phyloP scores from a whole-genome alignment of 768 basidiomycete genomes.

The Panaeolus papilionaceus region DNA sequence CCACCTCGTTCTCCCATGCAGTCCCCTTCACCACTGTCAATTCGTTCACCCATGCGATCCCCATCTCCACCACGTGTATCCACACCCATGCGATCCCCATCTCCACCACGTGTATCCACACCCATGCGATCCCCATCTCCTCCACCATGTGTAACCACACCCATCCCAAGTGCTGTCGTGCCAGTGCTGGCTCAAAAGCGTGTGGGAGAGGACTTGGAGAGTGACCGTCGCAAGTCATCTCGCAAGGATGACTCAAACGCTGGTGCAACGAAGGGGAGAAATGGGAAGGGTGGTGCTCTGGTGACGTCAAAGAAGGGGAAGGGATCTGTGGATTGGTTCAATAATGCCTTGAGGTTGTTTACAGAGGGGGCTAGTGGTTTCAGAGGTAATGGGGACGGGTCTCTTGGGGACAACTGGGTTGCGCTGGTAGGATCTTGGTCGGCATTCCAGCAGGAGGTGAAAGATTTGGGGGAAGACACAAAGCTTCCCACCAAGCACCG shows the following conservation, averaged over 20 bases:
- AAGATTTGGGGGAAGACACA: not conserved
- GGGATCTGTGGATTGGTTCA: not conserved
- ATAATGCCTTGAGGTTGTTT: not conserved
- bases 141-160: too few relatives aligned
- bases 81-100: too few relatives aligned
- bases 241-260: not conserved
- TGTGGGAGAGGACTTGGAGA: too few relatives aligned
- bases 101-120: too few relatives aligned
- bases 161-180: too few relatives aligned
- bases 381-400: not conserved
- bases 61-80: too few relatives aligned
- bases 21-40: too few relatives aligned
- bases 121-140: too few relatives aligned
- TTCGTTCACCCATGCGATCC: too few relatives aligned
- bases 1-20: too few relatives aligned
- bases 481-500: not conserved
- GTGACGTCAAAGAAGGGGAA: too few relatives aligned
- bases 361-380: not conserved
- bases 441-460: not conserved
- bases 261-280: not conserved
- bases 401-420: not conserved
- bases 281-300: not conserved
- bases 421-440: not conserved
- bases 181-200: too few relatives aligned
- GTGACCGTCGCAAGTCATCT: constrained; percentile 22